Evolutionary conservation across 2,329 filamentous ascomycete species (phyloP), one percentile per base, ranked within the genome.

Genomic region (Ilyonectria sp.): DNA sequence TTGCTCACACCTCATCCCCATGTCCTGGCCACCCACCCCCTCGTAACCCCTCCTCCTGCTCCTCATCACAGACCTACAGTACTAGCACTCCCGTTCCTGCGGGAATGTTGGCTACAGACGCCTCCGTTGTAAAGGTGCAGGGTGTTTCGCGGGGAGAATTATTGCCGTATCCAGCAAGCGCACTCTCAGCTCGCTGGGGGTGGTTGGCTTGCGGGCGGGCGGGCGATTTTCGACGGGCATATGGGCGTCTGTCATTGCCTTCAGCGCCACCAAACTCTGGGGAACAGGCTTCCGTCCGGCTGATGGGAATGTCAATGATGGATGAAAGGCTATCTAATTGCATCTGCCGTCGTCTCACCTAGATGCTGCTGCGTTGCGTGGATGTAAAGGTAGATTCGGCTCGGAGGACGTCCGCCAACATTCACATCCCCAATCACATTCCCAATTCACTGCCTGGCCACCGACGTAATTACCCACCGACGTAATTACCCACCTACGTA

Each of bases 181-280:
- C 60, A 31, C 49, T 58, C 46, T 64, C 40, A 47, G 65, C 66
- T 61, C 52, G 52, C 56, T 59, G 72, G 70, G 59, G 59, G 65
- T 65, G 60, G 56, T 52, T 70, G 47, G 70, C 54, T 72, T 69
- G 73, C 74, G 71, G 71, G 60, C 74, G 62, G 69, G 40, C 69
- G 72, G 72, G 63, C 65, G 60, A 50, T 63, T 74, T 62, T 59
- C 53, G 68, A 65, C 72, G 71, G 72, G 65, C 67, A 69, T 61
- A 74, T 65, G 70, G 63, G 61, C 50, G 33, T 58, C 56, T 50
- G 9, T 43, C 35, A 13, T 54, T 21, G 43, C 57, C 21, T 26
- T 56, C 26, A 21, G 44, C n/a, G 23, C 26, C 29, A 26, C 19
- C 23, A 60, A 50, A 65, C 43, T 50, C 63, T 60, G 62, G 49